Conservation (phyloP, 345 rosid genomes). For the Cardamine occulta region DNA sequence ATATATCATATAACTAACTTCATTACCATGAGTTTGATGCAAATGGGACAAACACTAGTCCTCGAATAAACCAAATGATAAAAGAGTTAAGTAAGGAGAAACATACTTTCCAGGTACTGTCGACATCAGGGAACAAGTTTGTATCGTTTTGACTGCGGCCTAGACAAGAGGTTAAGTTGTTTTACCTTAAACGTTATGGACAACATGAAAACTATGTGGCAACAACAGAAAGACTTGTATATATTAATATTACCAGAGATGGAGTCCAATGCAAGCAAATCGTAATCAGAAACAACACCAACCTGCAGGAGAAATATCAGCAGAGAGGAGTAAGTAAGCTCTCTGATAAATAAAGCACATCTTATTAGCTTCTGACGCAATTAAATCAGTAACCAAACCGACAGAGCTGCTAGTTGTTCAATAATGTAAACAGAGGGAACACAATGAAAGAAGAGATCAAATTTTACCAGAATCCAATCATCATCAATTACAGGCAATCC, state of each 20-base stretch:
- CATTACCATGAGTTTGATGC: not conserved
- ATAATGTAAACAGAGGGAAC: not conserved
- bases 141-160: conserved; percentile 68
- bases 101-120: conserved; percentile 91
- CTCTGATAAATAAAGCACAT: conserved; percentile 1
- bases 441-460: not conserved
- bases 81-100: not conserved
- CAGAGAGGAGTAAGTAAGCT: not conserved
- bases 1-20: conserved; percentile 5
- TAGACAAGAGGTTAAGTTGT: conserved; percentile 40
- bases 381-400: not conserved
- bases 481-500: conserved; percentile 94
- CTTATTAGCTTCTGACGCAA: not conserved
- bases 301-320: conserved; percentile 57
- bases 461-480: conserved; percentile 79
- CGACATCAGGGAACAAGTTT: conserved; percentile 77
- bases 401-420: not conserved
- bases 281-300: conserved; percentile 98
- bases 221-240: not conserved
- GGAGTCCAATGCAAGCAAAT: conserved; percentile 80
- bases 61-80: not conserved
- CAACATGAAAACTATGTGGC: not conserved
- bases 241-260: conserved; percentile 64
- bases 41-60: conserved; percentile 10
- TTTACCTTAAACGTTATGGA: not conserved